Percentiles rank a stretch among this genome's conserved stretches.
Conservation (phyloP, 2,329 filamentous ascomycete species). For the Zelopaecilomyces penicillatus region DNA sequence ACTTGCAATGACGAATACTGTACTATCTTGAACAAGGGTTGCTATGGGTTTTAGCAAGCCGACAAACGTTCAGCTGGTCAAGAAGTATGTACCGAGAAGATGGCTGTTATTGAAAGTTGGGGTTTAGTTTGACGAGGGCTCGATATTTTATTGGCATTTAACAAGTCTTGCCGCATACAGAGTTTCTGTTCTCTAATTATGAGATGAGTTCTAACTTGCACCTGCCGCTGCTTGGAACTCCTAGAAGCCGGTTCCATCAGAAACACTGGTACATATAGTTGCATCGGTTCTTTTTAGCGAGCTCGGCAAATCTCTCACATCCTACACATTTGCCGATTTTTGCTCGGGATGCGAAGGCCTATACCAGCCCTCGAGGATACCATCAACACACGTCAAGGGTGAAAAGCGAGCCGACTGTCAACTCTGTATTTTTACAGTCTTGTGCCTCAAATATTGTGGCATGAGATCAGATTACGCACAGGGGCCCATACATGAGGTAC, state of each 20-base stretch:
- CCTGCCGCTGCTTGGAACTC: conserved; percentile 41
- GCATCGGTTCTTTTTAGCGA: conserved; percentile 45
- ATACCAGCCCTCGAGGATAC: conserved; percentile 55
- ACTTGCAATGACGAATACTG: too few relatives aligned
- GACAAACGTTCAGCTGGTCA: too few relatives aligned
- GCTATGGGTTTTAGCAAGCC: too few relatives aligned
- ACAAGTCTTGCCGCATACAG: too few relatives aligned
- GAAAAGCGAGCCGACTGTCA: conserved; percentile 25
- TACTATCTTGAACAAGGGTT: too few relatives aligned
- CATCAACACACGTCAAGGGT: conserved; percentile 41
- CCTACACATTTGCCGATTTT: conserved; percentile 64
- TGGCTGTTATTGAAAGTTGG: too few relatives aligned
- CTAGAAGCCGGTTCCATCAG: conserved; percentile 47
- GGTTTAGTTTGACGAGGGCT: too few relatives aligned
- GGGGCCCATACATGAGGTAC: conserved; percentile 50
- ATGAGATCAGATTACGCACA: conserved; percentile 46
- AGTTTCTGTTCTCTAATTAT: too few relatives aligned
- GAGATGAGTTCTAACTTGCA: too few relatives aligned
- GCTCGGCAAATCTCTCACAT: conserved; percentile 37
- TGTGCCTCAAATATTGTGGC: conserved; percentile 53
- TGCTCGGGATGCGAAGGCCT: conserved; percentile 65
- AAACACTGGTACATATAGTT: conserved; percentile 53
- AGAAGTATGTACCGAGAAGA: too few relatives aligned
- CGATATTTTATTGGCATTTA: too few relatives aligned
- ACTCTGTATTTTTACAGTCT: conserved; percentile 56